Evolutionary conservation across 1,139 yeast genomes (phyloP), one percentile per base, ranked within the genome.

Genomic region (Blastobotrys ciferrii): DNA sequence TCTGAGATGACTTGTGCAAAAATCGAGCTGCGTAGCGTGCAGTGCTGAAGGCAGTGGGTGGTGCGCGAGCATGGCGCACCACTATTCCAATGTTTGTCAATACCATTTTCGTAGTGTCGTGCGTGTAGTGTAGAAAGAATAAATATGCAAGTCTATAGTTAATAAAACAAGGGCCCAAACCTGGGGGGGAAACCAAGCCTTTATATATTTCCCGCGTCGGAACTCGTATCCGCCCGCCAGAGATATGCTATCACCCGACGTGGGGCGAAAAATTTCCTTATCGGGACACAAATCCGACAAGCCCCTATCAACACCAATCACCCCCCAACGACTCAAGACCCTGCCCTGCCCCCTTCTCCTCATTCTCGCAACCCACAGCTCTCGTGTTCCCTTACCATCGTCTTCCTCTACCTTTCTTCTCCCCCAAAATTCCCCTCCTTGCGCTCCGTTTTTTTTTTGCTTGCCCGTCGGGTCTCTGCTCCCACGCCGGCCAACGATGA

Each of bases 1-100:
- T 13, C 9, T 14, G 4, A 4, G 40, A 36, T 5, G 40, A 36
- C n/a, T 39, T 25, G 32, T 39, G 42, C 19, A 39, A 14, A 25
- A 9, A 14, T 5, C 42, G 32, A n/a, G 28, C 40, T 6, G 28
- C 28, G 28, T 7, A 23, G 28, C 28, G 28, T 7, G 32, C 20
- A 25, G 42, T 25, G 13, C 11, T 23, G 6, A 30, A 4, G 11
- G 31, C 18, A 25, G 42, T 18, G 4, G 20, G 42, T 14, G 23
- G 32, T 25, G 33, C 42, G 36, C 40, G 19, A 19, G 18, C 40
- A 23, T 36, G 40, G 40, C 19, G 28, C 28, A 23, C 28, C 28
- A 30, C 33, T 39, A 30, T 30, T 23, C 42, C 33, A 15, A 39
- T 30, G 33, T 28, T 25, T n/a, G 42, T 30, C 33, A 39, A 30